phyloP scores from a whole-genome alignment of 1,139 yeast species.

The Nadsonia commutata region DNA sequence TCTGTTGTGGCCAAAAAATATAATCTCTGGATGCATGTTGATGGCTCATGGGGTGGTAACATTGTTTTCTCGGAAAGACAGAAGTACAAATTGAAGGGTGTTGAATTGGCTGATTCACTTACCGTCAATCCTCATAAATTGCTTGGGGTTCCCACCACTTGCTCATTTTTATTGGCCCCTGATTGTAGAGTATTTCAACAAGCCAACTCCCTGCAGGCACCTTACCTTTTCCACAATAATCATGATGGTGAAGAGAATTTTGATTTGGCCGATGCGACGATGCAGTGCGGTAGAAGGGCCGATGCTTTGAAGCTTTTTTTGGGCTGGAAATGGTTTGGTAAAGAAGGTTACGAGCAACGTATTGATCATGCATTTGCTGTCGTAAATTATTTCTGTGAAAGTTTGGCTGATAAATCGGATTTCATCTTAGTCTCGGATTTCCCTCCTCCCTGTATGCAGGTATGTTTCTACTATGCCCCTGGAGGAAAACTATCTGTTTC shows the following conservation, averaged over 20 bases:
- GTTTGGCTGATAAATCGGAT: conserved; percentile 22
- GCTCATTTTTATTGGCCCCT: conserved; percentile 65
- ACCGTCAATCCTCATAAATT: conserved; percentile 81
- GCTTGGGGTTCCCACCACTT: conserved; percentile 83
- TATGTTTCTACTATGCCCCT: conserved; percentile 64
- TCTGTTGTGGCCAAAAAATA: conserved; percentile 38
- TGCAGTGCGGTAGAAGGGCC: conserved; percentile 86
- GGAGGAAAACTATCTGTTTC: conserved; percentile 19
- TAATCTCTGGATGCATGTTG: conserved; percentile 65
- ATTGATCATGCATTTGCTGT: conserved; percentile 60
- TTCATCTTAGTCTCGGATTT: conserved; percentile 41
- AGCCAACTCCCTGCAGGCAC: conserved; percentile 67
- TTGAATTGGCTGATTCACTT: conserved; percentile 57
- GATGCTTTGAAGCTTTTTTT: conserved; percentile 68
- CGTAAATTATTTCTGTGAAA: conserved; percentile 42
- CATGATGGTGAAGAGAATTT: conserved; percentile 40
- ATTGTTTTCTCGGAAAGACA: conserved; percentile 50
- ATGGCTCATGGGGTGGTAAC: conserved; percentile 90
- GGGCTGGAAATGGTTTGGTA: conserved; percentile 73
- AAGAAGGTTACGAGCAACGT: conserved; percentile 34
- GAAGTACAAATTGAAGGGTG: conserved; percentile 37
- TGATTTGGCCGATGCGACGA: conserved; percentile 80
- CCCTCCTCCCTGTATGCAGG: conserved; percentile 70
- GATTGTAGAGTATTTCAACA: conserved; percentile 50
- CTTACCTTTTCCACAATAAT: conserved; percentile 60